phyloP scores from a whole-genome alignment of 345 rosid genomes.

The Pistacia atlantica region DNA sequence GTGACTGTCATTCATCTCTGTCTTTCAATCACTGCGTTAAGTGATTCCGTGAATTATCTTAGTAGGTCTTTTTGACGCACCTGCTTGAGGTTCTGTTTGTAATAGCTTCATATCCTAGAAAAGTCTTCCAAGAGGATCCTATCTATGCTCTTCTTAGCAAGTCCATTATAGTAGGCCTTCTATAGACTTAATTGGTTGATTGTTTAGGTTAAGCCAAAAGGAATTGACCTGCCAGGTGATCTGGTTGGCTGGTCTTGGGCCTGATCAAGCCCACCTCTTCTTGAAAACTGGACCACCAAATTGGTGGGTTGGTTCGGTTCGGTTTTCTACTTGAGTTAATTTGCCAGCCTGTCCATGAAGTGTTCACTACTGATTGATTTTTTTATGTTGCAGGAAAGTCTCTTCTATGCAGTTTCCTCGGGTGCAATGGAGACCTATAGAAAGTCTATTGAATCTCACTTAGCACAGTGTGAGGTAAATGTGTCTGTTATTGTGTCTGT shows the following conservation, averaged over 20 bases:
- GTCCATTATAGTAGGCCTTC: neutral
- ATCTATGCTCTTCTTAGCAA: neutral
- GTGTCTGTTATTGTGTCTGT: slow-evolving; percentile 2
- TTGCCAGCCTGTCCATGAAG: neutral
- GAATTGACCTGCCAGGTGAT: too few species aligned
- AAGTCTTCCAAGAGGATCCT: neutral
- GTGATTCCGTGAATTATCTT: neutral
- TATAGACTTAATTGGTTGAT: neutral
- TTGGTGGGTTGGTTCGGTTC: neutral
- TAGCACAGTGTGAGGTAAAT: slow-evolving; percentile 55
- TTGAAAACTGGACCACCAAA: too few species aligned
- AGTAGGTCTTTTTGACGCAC: neutral
- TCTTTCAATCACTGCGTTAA: neutral
- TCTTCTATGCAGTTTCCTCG: slow-evolving; percentile 83
- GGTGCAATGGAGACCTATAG: slow-evolving; percentile 84
- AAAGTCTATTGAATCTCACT: slow-evolving; percentile 77
- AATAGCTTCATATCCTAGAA: neutral
- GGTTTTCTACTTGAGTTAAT: too few species aligned
- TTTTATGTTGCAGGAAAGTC: slow-evolving; percentile 73
- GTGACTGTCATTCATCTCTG: neutral
- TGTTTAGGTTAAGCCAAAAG: too few species aligned
- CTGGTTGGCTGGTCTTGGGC: too few species aligned
- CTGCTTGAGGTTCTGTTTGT: neutral
- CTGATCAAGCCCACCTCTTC: too few species aligned
- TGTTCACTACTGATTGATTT: slow-evolving; percentile 22